Evolutionary conservation across 306 rosid genomes (phyloP).

Genomic region (Bauhinia variegata): DNA sequence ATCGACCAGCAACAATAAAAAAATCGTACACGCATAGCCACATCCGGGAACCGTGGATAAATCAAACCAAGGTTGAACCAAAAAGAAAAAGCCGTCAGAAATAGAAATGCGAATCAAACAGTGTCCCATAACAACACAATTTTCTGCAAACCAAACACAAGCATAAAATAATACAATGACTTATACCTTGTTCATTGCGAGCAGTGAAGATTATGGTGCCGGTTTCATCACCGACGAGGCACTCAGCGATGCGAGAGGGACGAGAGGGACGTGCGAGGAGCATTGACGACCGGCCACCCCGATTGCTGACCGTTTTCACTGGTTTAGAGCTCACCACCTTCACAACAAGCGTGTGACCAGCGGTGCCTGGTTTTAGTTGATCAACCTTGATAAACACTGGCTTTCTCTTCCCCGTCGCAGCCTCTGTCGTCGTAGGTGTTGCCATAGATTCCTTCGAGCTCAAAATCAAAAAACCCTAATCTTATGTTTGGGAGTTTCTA

Average conservation of each 20-base stretch:
- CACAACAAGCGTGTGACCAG: conserved; percentile 59
- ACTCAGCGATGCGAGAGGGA: conserved; percentile 64
- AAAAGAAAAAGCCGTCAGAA: too few species aligned
- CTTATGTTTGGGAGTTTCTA: not conserved
- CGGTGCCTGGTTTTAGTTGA: conserved; percentile 58
- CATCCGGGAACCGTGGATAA: too few species aligned
- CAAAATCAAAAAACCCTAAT: conserved; percentile 5
- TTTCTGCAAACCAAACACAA: too few species aligned
- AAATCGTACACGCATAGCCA: too few species aligned
- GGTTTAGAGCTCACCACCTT: conserved; percentile 50
- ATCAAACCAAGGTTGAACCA: too few species aligned
- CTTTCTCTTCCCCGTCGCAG: conserved; percentile 34
- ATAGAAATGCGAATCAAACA: too few species aligned
- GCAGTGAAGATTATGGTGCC: conserved; percentile 67
- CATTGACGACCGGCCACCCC: not conserved
- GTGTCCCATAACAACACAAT: too few species aligned
- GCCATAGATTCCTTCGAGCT: conserved; percentile 11
- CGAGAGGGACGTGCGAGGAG: conserved; percentile 26
- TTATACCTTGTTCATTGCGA: conserved; percentile 64
- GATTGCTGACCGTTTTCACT: conserved; percentile 58
- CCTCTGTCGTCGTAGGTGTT: conserved; percentile 25
- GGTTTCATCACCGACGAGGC: conserved; percentile 68
- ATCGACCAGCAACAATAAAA: too few species aligned
- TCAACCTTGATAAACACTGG: conserved; percentile 63
- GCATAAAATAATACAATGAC: not conserved